Evolutionary conservation across 2,329 filamentous ascomycete genomes (phyloP).

Genomic region (Colletotrichum sp.): DNA sequence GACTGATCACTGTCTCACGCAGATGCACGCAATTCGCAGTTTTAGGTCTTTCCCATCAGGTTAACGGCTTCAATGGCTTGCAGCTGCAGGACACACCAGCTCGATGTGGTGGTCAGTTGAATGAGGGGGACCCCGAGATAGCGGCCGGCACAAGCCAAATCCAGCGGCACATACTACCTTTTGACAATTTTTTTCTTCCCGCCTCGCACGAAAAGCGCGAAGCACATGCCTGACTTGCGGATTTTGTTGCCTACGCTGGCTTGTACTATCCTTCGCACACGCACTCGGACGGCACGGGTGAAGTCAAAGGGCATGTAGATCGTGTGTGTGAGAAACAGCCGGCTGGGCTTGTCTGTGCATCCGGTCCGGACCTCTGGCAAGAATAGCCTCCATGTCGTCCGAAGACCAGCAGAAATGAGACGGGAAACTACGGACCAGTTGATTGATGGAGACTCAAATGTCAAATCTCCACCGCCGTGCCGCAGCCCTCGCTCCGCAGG

Average conservation of each 20-base stretch:
- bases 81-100: constrained; percentile 12
- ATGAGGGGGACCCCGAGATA: constrained; percentile 9
- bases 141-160: constrained; percentile 11
- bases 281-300: constrained; percentile 6
- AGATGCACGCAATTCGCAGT: constrained; percentile 10
- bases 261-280: not conserved
- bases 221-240: not conserved
- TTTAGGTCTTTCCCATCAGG: not conserved
- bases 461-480: constrained; percentile 13
- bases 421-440: constrained; percentile 3
- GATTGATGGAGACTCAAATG: constrained; percentile 18
- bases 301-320: not conserved
- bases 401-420: constrained; percentile 12
- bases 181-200: not conserved
- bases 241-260: not conserved
- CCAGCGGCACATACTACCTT: not conserved
- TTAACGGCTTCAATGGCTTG: constrained; percentile 17
- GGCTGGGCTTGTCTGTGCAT: not conserved
- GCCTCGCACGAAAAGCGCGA: not conserved
- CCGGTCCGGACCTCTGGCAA: constrained; percentile 8
- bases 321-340: not conserved
- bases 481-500: constrained; percentile 11
- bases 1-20: constrained; percentile 9
- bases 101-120: not conserved
- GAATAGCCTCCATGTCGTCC: not conserved